Base-by-base conservation (phyloP, 345 rosid genomes). In the Gossypium ekmanianum region DNA sequence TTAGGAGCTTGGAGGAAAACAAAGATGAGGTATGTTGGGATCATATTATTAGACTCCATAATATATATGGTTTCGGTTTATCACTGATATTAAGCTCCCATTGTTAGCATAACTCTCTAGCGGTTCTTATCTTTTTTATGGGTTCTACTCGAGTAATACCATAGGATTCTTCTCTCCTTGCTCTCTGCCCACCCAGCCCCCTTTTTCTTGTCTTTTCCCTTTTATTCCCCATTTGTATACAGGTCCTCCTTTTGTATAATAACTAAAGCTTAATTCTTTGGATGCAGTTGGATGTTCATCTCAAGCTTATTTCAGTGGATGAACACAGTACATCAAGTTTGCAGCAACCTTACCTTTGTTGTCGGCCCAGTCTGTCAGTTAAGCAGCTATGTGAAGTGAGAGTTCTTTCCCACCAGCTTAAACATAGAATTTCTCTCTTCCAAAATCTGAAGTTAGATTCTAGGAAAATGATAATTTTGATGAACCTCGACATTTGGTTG, bases 321-420 rank as follows among this genome's bases (percentile, higher is more conserved):
- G 80, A 85, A 74, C 78, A 86, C 81, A 80, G 79, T 78, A 79
- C 79, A 44, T 87, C 88, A 41, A 86, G 78, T 75, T 89, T 94
- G 85, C 88, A 83, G 81, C 88, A 87, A 75, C 97, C 95, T 64
- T 91, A 90, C 83, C 87, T 94, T 44, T 83, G 91, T 82, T 88
- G 97, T 79, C 85, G 81, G 78, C 90, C 92, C 41, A 88, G 85
- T 85, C 80, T 88, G 68, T 87, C 89, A 26, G 82, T 94, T 18
- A 90, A 83, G 83, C 90, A 90, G 74, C 87, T 94, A 54, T 82
- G 94, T n/a, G 94, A 90, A 81, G 98, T 94, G 76, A 91, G 90
- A 81, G 74, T 64, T 61, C 76, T 85, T 78, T 81, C 76, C 82
- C 55, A 4, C 26, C 65, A 78, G 77, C 64, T 59, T 45, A 59